Evolutionary conservation across 2,329 filamentous ascomycete species (phyloP).

Genomic region (Diaporthe velutina): DNA sequence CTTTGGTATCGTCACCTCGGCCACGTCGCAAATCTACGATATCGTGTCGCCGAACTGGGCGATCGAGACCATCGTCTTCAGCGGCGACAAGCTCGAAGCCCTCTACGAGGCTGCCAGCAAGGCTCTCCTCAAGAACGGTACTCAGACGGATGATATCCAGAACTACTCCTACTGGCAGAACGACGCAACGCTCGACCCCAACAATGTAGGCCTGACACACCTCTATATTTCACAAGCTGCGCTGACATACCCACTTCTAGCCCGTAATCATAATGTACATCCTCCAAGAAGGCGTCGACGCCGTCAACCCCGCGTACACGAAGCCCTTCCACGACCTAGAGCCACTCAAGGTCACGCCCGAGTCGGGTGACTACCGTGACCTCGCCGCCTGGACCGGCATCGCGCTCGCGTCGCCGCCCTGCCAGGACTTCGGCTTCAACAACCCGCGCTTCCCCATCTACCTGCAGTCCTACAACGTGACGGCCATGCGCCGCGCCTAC

Average conservation of each 20-base stretch:
- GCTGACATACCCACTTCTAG: constrained; percentile 40
- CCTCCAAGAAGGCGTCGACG: constrained; percentile 57
- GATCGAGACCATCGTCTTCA: constrained; percentile 56
- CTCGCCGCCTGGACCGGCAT: constrained; percentile 59
- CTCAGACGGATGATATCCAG: constrained; percentile 57
- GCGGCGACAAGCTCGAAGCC: constrained; percentile 59
- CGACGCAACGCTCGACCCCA: constrained; percentile 55
- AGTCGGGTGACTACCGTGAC: constrained; percentile 58
- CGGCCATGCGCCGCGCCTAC: constrained; percentile 51
- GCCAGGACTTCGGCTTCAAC: constrained; percentile 55
- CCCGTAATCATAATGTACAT: constrained; percentile 57
- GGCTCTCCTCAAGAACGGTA: constrained; percentile 54
- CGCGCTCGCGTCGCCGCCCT: constrained; percentile 50
- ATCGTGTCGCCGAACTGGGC: constrained; percentile 51
- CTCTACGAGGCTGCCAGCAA: constrained; percentile 55
- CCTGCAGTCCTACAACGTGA: constrained; percentile 46
- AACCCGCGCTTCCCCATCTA: constrained; percentile 49
- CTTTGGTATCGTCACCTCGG: constrained; percentile 68
- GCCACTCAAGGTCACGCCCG: constrained; percentile 50
- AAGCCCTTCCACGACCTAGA: constrained; percentile 58
- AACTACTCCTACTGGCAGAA: constrained; percentile 65
- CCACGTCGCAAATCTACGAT: constrained; percentile 61
- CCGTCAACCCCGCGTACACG: constrained; percentile 56
- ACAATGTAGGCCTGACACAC: constrained; percentile 48
- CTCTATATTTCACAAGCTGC: neutral